These are phyloP conservation scores for Yamadazyma kanchanaburiensis DNA, from an alignment of 1,139 yeast species.

Conservation along the genomic window DNA sequence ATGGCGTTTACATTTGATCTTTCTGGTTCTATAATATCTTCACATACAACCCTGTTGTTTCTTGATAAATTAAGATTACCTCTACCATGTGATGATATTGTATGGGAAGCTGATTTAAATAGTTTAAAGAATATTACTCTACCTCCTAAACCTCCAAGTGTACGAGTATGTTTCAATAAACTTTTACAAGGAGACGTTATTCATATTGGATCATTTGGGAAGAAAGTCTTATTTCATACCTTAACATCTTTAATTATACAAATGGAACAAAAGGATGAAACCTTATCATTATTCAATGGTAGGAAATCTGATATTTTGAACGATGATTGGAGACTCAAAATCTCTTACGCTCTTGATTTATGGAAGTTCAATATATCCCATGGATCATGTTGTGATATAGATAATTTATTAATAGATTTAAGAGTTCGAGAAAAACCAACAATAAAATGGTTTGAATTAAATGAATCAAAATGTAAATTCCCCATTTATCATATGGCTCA, in stretches of 20 bases:
- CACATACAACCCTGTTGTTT: constrained; percentile 12
- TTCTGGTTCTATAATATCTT: constrained; percentile 4
- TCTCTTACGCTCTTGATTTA: constrained; percentile 30
- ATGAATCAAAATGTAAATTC: constrained; percentile 44
- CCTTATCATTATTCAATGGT: constrained; percentile 22
- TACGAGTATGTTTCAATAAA: constrained; percentile 8
- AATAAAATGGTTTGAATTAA: constrained; percentile 6
- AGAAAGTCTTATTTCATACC: constrained; percentile 57
- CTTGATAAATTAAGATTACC: constrained; percentile 23
- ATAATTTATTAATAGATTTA: constrained; percentile 2
- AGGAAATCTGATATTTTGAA: constrained; percentile 14
- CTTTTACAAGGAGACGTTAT: constrained; percentile 23
- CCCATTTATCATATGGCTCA: constrained; percentile 61
- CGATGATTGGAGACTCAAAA: constrained; percentile 40
- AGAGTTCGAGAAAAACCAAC: constrained; percentile 4
- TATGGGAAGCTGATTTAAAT: constrained; percentile 18
- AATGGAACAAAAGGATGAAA: constrained; percentile 63
- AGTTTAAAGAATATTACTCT: constrained; percentile 2
- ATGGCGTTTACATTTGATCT: constrained; percentile 17
- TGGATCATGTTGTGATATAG: constrained; percentile 20
- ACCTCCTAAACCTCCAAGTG: constrained; percentile 3
- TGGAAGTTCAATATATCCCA: constrained; percentile 40
- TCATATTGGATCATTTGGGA: constrained; percentile 51
- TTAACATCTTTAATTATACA: constrained; percentile 59
- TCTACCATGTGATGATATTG: constrained; percentile 22